phyloP scores from a whole-genome alignment of 441 rosid genomes.

The Omphalea diandra region DNA sequence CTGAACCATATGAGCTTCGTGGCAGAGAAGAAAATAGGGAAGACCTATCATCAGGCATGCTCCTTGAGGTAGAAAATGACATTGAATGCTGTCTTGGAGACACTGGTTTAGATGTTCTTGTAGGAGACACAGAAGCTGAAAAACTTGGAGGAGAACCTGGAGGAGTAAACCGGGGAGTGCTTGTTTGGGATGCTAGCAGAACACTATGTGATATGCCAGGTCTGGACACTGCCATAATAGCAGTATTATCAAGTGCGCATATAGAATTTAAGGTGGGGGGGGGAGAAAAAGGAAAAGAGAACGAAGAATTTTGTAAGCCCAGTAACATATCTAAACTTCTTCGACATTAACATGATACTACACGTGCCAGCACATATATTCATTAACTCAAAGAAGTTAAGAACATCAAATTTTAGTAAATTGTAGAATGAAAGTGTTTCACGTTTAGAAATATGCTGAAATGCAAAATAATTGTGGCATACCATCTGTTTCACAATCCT shows the following conservation, averaged over 20 bases:
- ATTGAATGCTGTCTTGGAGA: constrained; percentile 72
- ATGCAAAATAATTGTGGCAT: constrained; percentile 15
- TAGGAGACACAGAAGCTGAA: constrained; percentile 74
- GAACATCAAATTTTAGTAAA: not conserved
- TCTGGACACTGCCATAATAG: constrained; percentile 43
- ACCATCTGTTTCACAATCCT: constrained; percentile 55
- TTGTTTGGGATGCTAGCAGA: constrained; percentile 54
- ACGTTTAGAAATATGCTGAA: not conserved
- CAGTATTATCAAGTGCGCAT: constrained; percentile 11
- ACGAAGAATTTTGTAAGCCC: not conserved
- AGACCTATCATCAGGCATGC: constrained; percentile 66
- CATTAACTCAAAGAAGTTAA: constrained; percentile 1
- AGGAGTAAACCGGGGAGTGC: constrained; percentile 77
- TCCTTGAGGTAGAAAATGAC: constrained; percentile 72
- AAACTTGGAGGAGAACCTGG: constrained; percentile 74
- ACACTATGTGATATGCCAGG: constrained; percentile 42
- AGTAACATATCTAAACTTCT: not conserved
- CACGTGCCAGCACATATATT: not conserved
- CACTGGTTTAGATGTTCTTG: constrained; percentile 61
- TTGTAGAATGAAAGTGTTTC: not conserved
- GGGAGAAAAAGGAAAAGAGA: not conserved
- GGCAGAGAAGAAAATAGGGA: constrained; percentile 43
- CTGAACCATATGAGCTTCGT: constrained; percentile 29
- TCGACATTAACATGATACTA: not conserved
- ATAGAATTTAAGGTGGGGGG: no score